Percentiles rank a stretch among this genome's conserved stretches.
Evolutionary conservation across 495 filamentous ascomycete species (phyloP).

Genomic region (Cetradonia linearis): DNA sequence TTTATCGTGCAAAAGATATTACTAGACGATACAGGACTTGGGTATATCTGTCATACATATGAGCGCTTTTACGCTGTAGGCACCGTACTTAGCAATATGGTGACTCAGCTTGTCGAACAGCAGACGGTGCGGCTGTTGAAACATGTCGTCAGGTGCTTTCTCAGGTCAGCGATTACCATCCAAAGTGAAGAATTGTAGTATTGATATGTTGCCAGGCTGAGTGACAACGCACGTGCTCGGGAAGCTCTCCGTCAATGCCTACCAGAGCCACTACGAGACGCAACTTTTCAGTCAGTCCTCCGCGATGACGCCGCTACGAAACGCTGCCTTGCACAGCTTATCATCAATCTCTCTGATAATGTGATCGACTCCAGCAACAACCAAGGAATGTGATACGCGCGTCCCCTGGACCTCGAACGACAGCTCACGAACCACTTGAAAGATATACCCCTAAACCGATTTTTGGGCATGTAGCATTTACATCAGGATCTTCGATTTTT

Average conservation of each 20-base stretch:
- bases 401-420: conserved; percentile 10
- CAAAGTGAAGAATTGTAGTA: background rate
- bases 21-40: conserved; percentile 91
- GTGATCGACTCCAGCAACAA: conserved; percentile 54
- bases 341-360: conserved; percentile 94
- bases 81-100: conserved; percentile 98
- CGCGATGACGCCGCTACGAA: conserved; percentile 97
- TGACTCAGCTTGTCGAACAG: conserved; percentile 90
- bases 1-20: conserved; percentile 99
- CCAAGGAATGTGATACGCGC: conserved; percentile 39
- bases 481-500: conserved; percentile 17
- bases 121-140: conserved; percentile 94
- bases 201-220: conserved; percentile 49
- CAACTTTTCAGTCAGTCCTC: conserved; percentile 91
- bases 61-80: conserved; percentile 99
- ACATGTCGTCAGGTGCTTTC: conserved; percentile 95
- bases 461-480: conserved; percentile 26
- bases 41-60: conserved; percentile 98
- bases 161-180: conserved; percentile 54
- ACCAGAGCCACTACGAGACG: conserved; percentile 89
- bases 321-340: conserved; percentile 87
- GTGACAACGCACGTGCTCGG: conserved; percentile 90
- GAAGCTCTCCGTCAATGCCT: conserved; percentile 95
- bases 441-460: conserved; percentile 20
- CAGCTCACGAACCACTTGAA: conserved; percentile 17